Evolutionary conservation across 179 eudicot genomes (phyloP).

Genomic region (Silene noctiflora): DNA sequence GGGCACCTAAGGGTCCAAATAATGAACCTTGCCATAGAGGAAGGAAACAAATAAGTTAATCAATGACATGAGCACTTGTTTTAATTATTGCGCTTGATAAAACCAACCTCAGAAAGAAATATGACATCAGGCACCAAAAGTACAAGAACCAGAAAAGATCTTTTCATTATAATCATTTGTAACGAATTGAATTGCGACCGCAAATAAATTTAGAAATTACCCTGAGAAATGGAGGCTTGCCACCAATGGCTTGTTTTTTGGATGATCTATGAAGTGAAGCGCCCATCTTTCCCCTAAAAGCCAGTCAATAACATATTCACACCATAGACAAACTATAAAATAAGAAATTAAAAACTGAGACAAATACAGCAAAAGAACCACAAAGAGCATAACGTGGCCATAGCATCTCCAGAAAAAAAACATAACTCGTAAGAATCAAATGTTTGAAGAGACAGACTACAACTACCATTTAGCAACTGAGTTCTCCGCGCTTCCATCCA

Average conservation of each 20-base stretch:
- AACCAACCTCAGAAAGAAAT: too few species aligned
- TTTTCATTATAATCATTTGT: neutral
- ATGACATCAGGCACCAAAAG: slow-evolving; percentile 1
- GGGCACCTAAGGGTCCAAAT: too few species aligned
- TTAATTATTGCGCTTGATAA: too few species aligned
- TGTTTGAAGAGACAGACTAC: neutral
- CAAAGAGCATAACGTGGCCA: neutral
- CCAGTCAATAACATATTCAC: neutral
- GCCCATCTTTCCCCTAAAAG: slow-evolving; percentile 67
- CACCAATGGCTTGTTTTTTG: slow-evolving; percentile 56
- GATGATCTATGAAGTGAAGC: slow-evolving; percentile 56
- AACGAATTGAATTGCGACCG: too few species aligned
- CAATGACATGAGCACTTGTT: too few species aligned
- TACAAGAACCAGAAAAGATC: neutral
- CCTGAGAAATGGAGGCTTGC: slow-evolving; percentile 61
- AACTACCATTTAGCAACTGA: slow-evolving; percentile 66
- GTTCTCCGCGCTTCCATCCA: slow-evolving; percentile 60
- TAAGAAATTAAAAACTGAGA: neutral
- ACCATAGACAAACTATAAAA: neutral
- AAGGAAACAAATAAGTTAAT: too few species aligned
- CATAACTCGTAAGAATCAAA: neutral
- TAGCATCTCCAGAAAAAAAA: neutral
- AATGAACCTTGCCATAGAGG: too few species aligned
- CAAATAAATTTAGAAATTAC: slow-evolving; percentile 28
- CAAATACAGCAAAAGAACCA: neutral